Evolutionary conservation across 2,329 filamentous ascomycete species (phyloP), one percentile per base, ranked within the genome.

Genomic region (Fusarium sp.): DNA sequence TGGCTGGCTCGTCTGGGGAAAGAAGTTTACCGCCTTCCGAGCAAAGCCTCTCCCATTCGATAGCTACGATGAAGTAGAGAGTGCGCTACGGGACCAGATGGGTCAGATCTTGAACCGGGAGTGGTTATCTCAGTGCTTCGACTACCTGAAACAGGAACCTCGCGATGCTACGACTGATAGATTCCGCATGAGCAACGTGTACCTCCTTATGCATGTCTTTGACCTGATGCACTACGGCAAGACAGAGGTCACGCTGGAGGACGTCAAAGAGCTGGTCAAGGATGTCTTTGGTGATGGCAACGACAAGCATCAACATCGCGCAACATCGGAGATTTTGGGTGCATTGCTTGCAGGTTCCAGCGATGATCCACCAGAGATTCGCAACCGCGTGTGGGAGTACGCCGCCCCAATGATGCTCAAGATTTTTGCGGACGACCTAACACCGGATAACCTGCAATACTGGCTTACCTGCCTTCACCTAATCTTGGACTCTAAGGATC

Each of bases 301-400:
- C 78, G 97, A 99, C 81, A 98, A 98, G 83, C 97, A 99, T 82
- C 96, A 99, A 81, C 97, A 99, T 82, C 94, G 97, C 62, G 97
- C 97, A 18, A 98, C 97, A 3, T 91, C 97, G 0, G 97, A 99
- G 83, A 98, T 99, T 65, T 86, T 99, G 59, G 95, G 94, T 16
- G 95, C 94, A 6, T 84, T 99, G 78, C 87, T 99, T 29, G 91
- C 92, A 18, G 94, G 94, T 39, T 94, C 95, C 18, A 90, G 92
- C 58, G 95, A 98, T 76, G 92, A 95, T 31, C 92, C 92, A 7
- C 86, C 92, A 6, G 91, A 94, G 63, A 91, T 93, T 74, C 92
- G 95, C 54, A 90, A 93, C 66, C 87, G 90, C 76, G 90, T 97
- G 1, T 99, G 97, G 97, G 90, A 90, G 59, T 98, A 97, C 81